Base-by-base conservation (phyloP, 2,329 filamentous ascomycete genomes). In the Colletotrichum sp. region DNA sequence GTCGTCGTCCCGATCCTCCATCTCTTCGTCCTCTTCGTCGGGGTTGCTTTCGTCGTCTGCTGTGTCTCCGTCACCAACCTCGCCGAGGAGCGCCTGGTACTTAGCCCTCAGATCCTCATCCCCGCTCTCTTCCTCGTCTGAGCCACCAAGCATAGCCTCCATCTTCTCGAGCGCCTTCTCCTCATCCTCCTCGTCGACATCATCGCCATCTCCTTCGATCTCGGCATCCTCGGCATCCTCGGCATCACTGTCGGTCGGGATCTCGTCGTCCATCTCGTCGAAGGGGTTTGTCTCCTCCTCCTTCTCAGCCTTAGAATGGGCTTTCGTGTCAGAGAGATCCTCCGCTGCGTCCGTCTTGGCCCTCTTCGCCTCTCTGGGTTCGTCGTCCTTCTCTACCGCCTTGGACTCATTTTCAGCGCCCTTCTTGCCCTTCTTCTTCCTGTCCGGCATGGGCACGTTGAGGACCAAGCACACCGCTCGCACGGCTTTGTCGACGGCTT, bases 391-490 rank as follows among this genome's bases (percentile, higher is more conserved):
- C 24, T 78, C 78, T 78, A 83, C 83, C 60, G 81, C 81, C 13
- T 77, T 77, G 12, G 80, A 81, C 76, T 83, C 84, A 6, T 75
- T 15, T 66, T 83, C 84, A 6, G 77, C 18, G 66, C 83, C 83
- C 67, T 81, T 81, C 73, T 82, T 81, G 1, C 71, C 76, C 78
- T 84, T 85, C 77, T 80, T 83, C 79, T 80, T 82, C 79, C 85
- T 88, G 56, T 88, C 86, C 1, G 89, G 89, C 70, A 87, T 82
- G 5, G 87, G 81, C 1, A 92, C 85, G 3, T 87, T 84, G 18
- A 92, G 82, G 5, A 84, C 82, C 61, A 84, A 81, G 80, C 90
- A 92, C 5, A 91, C 86, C 32, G 83, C 86, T 71, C 84, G 83
- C 16, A 91, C 78, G 2, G 89, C 90, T 79, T 87, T 85, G 30